phyloP scores from a whole-genome alignment of 495 filamentous ascomycete genomes.

The Neurospora sp. region DNA sequence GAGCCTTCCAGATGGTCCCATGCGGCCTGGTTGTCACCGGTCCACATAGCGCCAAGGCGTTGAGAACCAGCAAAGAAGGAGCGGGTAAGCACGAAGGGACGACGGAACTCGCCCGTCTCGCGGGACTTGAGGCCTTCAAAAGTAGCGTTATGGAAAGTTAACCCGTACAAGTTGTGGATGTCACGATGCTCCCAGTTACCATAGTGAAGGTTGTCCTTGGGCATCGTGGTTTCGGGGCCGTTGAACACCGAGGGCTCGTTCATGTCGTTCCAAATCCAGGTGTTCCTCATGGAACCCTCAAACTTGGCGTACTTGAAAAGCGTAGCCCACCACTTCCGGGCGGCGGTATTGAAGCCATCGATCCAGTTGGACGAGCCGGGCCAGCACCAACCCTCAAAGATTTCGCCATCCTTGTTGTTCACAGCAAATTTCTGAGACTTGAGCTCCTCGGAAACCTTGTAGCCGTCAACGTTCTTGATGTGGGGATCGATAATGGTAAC shows the following conservation, averaged over 20 bases:
- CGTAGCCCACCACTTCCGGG: conserved; percentile 76
- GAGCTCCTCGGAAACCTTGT: conserved; percentile 66
- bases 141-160: conserved; percentile 90
- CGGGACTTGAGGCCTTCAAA: conserved; percentile 72
- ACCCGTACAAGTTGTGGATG: conserved; percentile 86
- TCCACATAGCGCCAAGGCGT: conserved; percentile 92
- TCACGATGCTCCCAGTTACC: conserved; percentile 96
- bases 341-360: conserved; percentile 84
- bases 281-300: conserved; percentile 70
- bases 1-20: conserved; percentile 84
- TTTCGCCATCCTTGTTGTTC: conserved; percentile 78
- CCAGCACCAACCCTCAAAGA: conserved; percentile 98
- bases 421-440: conserved; percentile 73
- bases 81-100: conserved; percentile 86
- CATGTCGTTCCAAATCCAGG: conserved; percentile 99
- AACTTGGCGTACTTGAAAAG: conserved; percentile 83
- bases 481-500: conserved; percentile 95
- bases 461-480: conserved; percentile 82
- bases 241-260: conserved; percentile 99
- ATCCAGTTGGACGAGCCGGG: conserved; percentile 93
- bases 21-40: conserved; percentile 86
- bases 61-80: conserved; percentile 87
- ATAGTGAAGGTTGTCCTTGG: conserved; percentile 89
- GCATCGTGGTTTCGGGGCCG: conserved; percentile 94
- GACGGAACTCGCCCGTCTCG: conserved; percentile 62